A percentile compares a stretch with the other conserved stretches of the same genome.
phyloP scores from a whole-genome alignment of 2,329 filamentous ascomycete species.

The Penicillium sp. region DNA sequence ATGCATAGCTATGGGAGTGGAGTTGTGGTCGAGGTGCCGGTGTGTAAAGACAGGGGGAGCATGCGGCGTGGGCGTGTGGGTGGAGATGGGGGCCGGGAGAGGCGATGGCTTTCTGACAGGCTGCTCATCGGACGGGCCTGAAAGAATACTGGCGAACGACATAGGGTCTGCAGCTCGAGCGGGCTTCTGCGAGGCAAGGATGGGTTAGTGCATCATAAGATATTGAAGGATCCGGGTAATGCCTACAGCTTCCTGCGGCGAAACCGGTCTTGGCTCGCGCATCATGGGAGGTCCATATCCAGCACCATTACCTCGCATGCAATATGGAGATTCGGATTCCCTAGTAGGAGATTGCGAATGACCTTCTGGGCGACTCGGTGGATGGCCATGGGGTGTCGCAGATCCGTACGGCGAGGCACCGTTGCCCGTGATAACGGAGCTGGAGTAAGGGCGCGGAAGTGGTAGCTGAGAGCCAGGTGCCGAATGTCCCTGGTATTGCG shows the following conservation, averaged over 20 bases:
- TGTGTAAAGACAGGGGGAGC: constrained; percentile 11
- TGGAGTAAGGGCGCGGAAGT: constrained; percentile 33
- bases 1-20: constrained; percentile 23
- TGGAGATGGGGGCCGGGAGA: constrained; percentile 29
- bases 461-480: constrained; percentile 28
- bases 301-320: constrained; percentile 28
- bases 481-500: constrained; percentile 36
- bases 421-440: constrained; percentile 34
- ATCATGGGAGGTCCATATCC: constrained; percentile 32
- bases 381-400: constrained; percentile 41
- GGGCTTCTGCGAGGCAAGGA: constrained; percentile 54
- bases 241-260: constrained; percentile 42
- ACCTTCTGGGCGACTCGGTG: constrained; percentile 33
- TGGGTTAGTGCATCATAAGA: constrained; percentile 16
- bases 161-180: constrained; percentile 79
- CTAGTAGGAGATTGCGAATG: constrained; percentile 43
- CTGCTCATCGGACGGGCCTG: constrained; percentile 65
- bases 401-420: constrained; percentile 38
- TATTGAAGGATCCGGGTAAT: background rate
- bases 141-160: constrained; percentile 94
- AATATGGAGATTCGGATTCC: constrained; percentile 36
- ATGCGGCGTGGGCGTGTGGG: constrained; percentile 17
- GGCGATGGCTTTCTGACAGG: constrained; percentile 50
- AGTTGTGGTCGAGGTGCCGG: constrained; percentile 21
- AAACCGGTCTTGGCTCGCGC: constrained; percentile 32